Conservation (phyloP, 495 filamentous ascomycete species). For the Aspergillus ostianus region DNA sequence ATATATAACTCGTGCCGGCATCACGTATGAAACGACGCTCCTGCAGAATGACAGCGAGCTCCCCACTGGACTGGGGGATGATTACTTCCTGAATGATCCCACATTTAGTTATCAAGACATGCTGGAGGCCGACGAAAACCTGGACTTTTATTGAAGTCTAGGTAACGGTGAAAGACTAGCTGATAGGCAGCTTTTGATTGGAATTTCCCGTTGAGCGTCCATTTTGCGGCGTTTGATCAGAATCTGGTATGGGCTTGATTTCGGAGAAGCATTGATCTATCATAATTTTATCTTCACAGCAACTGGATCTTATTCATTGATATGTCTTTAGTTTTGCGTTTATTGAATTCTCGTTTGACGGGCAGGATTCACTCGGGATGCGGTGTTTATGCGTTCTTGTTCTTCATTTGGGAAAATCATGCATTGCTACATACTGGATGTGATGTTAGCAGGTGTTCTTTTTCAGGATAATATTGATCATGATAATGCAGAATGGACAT, state of each 20-base stretch:
- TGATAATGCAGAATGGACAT: background rate
- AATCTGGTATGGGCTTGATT: background rate
- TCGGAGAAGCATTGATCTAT: background rate
- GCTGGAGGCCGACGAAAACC: background rate
- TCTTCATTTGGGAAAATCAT: background rate
- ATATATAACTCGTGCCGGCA: background rate
- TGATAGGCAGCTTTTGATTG: no score
- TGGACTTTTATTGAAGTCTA: background rate
- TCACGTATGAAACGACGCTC: background rate
- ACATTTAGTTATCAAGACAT: background rate
- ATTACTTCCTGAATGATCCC: background rate
- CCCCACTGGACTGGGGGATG: background rate
- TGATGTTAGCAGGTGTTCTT: background rate
- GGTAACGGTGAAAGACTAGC: no score
- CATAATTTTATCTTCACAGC: background rate
- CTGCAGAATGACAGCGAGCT: background rate
- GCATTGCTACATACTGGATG: background rate
- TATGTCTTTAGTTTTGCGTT: background rate
- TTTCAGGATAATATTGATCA: no score
- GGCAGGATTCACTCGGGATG: background rate
- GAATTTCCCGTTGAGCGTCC: no score
- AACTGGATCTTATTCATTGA: background rate
- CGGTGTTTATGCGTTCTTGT: background rate
- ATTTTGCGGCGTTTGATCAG: background rate
- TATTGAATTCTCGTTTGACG: background rate